A percentile compares a stretch with the other conserved stretches of the same genome.
phyloP scores from a whole-genome alignment of 1,284 basidiomycete species.

The Coniophora puteana region DNA sequence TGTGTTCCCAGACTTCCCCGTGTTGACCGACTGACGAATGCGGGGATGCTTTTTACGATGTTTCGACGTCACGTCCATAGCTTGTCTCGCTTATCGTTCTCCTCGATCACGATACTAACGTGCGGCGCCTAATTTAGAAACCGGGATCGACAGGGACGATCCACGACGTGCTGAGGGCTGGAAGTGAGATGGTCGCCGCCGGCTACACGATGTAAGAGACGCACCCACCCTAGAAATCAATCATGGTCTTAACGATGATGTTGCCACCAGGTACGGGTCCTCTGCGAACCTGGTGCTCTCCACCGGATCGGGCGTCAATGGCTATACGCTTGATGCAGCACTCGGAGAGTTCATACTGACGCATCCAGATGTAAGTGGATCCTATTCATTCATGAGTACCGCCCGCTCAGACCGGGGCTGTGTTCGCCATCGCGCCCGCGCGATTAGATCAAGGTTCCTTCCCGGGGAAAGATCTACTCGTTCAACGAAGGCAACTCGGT shows the following conservation, averaged over 20 bases:
- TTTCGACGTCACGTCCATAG: too few relatives aligned
- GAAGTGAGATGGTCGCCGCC: slow-evolving; percentile 96
- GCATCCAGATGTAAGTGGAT: slow-evolving; percentile 78
- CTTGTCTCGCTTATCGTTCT: slow-evolving; percentile 7
- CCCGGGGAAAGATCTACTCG: slow-evolving; percentile 98
- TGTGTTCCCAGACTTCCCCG: slow-evolving; percentile 2
- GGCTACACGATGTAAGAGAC: slow-evolving; percentile 90
- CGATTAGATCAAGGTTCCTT: slow-evolving; percentile 93
- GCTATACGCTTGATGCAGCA: slow-evolving; percentile 95
- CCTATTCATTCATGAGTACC: slow-evolving; percentile 2
- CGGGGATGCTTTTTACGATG: too few relatives aligned
- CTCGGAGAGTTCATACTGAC: slow-evolving; percentile 99
- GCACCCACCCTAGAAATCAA: background rate
- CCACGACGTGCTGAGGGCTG: slow-evolving; percentile 89
- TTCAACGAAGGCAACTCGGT: slow-evolving; percentile 98
- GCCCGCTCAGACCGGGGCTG: slow-evolving; percentile 3
- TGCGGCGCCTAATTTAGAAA: slow-evolving; percentile 40
- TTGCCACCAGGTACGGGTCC: slow-evolving; percentile 82
- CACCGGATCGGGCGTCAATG: slow-evolving; percentile 95
- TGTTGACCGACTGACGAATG: slow-evolving; percentile 4
- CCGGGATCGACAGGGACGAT: slow-evolving; percentile 77
- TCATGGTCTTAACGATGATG: background rate
- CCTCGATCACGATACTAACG: slow-evolving; percentile 6
- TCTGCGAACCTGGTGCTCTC: slow-evolving; percentile 97
- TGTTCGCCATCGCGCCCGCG: too few relatives aligned